A percentile compares a stretch with the other conserved stretches of the same genome.
Conservation (phyloP, 768 basidiomycete species). For the Auriscalpium orientale region DNA sequence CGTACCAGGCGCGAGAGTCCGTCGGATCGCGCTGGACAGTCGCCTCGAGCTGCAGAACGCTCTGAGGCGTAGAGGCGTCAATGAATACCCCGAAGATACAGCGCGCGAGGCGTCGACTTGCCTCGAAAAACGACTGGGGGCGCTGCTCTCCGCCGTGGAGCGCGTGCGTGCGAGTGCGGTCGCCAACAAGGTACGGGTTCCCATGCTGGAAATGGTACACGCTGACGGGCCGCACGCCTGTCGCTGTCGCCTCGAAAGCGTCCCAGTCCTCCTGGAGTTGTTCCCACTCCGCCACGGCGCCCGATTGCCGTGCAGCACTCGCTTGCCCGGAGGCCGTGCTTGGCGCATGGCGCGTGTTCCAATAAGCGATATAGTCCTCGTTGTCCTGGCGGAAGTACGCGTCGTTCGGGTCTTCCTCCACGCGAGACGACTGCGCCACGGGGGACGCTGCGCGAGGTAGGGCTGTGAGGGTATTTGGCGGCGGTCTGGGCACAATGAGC, state of each 20-base stretch:
- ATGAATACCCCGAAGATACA: background rate
- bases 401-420: constrained; percentile 40
- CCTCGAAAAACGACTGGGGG: constrained; percentile 29
- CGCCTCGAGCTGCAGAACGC: constrained; percentile 84
- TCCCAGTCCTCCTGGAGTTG: constrained; percentile 75
- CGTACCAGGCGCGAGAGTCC: constrained; percentile 76
- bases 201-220: constrained; percentile 67
- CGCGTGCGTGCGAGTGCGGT: constrained; percentile 38
- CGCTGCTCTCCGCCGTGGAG: constrained; percentile 18
- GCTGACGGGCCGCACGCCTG: constrained; percentile 49
- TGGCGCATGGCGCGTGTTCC: constrained; percentile 34
- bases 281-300: constrained; percentile 46
- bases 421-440: background rate
- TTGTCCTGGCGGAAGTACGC: constrained; percentile 70
- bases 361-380: constrained; percentile 54
- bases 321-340: background rate
- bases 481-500: background rate
- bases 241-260: constrained; percentile 62
- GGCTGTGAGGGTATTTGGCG: background rate
- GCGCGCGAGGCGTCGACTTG: constrained; percentile 19
- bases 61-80: constrained; percentile 38
- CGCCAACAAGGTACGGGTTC: constrained; percentile 72
- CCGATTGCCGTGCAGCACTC: background rate
- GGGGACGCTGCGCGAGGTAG: background rate
- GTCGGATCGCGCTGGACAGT: constrained; percentile 70